Evolutionary conservation across 306 rosid species (phyloP).

Genomic region (Vigna angularis): DNA sequence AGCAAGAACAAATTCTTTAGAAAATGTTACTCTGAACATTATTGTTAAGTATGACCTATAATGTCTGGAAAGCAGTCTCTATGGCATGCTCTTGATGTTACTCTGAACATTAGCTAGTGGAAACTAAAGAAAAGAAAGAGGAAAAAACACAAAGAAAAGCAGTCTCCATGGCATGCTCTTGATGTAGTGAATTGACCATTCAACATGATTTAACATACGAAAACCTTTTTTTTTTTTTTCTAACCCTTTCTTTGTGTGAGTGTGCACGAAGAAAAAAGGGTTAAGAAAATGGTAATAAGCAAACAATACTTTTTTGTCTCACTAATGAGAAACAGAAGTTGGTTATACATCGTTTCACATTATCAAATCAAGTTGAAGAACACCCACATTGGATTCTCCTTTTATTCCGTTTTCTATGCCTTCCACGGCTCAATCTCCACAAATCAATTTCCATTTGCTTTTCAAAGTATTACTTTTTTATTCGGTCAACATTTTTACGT

Average conservation of each 20-base stretch:
- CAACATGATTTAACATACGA: slow-evolving; percentile 5
- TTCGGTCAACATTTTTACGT: background rate
- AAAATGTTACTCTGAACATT: slow-evolving; percentile 9
- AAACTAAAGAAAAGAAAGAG: background rate
- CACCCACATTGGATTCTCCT: slow-evolving; percentile 44
- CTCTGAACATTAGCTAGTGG: background rate
- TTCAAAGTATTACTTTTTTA: background rate
- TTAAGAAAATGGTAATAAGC: slow-evolving; percentile 23
- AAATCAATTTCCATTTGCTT: slow-evolving; percentile 15
- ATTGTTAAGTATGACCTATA: slow-evolving; percentile 18
- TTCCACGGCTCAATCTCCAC: background rate
- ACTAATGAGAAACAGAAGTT: background rate
- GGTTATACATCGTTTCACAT: slow-evolving; percentile 3
- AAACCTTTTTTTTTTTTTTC: slow-evolving; percentile 13
- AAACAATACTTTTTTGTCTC: slow-evolving; percentile 15
- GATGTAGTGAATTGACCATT: background rate
- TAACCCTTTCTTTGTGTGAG: slow-evolving; percentile 27
- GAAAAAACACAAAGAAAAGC: background rate
- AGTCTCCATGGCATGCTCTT: background rate
- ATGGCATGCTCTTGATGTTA: background rate
- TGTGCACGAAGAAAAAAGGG: slow-evolving; percentile 5
- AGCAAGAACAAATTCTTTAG: background rate
- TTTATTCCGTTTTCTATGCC: slow-evolving; percentile 44
- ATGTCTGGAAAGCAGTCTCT: background rate
- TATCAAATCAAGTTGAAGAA: background rate